Percentiles rank a stretch among this genome's conserved stretches.
phyloP scores from a whole-genome alignment of 1,139 yeast genomes.

The Protomyces inundatus region DNA sequence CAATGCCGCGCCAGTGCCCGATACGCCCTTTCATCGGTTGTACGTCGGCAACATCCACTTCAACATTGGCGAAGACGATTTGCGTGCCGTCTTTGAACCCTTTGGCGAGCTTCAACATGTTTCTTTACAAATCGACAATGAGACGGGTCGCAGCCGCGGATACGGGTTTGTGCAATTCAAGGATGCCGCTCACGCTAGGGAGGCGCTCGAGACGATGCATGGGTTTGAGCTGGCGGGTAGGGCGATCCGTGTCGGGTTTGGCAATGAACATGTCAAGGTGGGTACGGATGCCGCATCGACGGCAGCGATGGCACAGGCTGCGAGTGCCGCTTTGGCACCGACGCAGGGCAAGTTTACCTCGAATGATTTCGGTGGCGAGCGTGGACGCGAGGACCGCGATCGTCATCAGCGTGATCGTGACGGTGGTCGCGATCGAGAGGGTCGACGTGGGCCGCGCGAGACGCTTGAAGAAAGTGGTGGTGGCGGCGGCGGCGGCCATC shows the following conservation, averaged over 20 bases:
- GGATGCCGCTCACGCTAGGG: constrained; percentile 35
- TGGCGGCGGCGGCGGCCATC: constrained; percentile 36
- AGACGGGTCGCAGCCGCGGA: constrained; percentile 40
- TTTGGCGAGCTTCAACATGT: constrained; percentile 39
- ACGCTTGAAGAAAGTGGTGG: constrained; percentile 36
- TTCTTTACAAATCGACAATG: constrained; percentile 37
- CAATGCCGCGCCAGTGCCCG: constrained; percentile 23
- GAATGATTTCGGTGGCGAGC: constrained; percentile 10
- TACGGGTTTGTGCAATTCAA: constrained; percentile 39
- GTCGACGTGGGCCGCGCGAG: constrained; percentile 19
- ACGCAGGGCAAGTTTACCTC: constrained; percentile 15
- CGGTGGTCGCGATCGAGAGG: constrained; percentile 18
- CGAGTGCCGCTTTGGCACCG: constrained; percentile 1
- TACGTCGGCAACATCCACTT: constrained; percentile 40
- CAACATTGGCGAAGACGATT: constrained; percentile 38
- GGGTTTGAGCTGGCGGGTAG: constrained; percentile 40
- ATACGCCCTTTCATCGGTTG: constrained; percentile 36
- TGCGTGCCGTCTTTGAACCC: constrained; percentile 38
- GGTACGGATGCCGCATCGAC: constrained; percentile 27
- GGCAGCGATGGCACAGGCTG: background rate
- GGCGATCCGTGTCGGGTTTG: constrained; percentile 38
- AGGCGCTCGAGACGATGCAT: constrained; percentile 39
- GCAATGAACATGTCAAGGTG: constrained; percentile 34
- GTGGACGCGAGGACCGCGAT: constrained; percentile 14
- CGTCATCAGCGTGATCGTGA: constrained; percentile 10